Evolutionary conservation across 2,329 filamentous ascomycete species (phyloP).

Genomic region (Phaeosphaeriaceae sp.): DNA sequence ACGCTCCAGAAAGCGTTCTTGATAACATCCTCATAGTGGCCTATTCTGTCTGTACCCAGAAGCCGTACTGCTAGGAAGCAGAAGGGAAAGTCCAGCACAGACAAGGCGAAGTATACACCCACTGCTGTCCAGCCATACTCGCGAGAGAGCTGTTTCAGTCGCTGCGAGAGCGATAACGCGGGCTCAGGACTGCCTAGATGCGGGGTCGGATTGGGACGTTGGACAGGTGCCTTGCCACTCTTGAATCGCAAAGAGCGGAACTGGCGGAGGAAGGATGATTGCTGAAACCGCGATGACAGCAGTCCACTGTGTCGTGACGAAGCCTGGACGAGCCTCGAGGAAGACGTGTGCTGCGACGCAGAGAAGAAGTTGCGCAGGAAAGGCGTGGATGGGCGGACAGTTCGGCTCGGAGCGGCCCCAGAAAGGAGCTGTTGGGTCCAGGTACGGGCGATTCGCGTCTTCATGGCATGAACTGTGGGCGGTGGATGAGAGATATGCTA

Average conservation of each 20-base stretch:
- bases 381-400: constrained; percentile 19
- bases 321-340: constrained; percentile 10
- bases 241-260: constrained; percentile 49
- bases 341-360: constrained; percentile 18
- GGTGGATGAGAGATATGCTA: constrained; percentile 12
- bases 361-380: constrained; percentile 40
- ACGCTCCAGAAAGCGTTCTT: constrained; percentile 66
- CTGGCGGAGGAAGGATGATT: constrained; percentile 31
- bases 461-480: constrained; percentile 27
- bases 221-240: constrained; percentile 37
- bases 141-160: constrained; percentile 81
- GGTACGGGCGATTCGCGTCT: constrained; percentile 31
- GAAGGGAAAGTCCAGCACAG: constrained; percentile 89
- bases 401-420: constrained; percentile 18
- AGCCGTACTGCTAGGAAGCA: constrained; percentile 88
- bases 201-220: constrained; percentile 48
- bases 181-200: constrained; percentile 51
- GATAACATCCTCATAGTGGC: constrained; percentile 74
- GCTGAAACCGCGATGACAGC: constrained; percentile 25
- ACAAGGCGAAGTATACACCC: constrained; percentile 87
- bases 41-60: constrained; percentile 86
- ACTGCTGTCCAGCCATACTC: constrained; percentile 95
- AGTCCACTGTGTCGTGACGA: constrained; percentile 23
- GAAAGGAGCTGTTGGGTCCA: constrained; percentile 35
- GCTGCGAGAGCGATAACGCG: constrained; percentile 68